phyloP scores from a whole-genome alignment of 2,329 filamentous ascomycete species.

The Bisporella sp. region DNA sequence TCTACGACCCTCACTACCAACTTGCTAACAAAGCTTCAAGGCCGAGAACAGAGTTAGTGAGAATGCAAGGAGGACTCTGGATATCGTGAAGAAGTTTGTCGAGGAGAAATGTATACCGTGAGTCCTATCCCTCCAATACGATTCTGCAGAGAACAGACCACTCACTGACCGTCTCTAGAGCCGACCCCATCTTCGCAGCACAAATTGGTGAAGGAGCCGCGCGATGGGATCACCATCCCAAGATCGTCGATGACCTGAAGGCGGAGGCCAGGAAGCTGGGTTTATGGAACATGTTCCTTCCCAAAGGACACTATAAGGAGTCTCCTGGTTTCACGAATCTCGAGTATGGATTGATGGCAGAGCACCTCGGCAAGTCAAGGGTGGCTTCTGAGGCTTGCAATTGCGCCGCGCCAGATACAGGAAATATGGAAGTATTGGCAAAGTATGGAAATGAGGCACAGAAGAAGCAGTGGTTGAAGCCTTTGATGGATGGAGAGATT shows the following conservation, averaged over 20 bases:
- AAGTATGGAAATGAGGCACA: conserved; percentile 84
- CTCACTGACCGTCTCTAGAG: conserved; percentile 36
- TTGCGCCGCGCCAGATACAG: conserved; percentile 85
- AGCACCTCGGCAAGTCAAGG: conserved; percentile 82
- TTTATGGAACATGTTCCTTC: conserved; percentile 97
- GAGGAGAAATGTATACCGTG: conserved; percentile 88
- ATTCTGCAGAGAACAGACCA: not conserved
- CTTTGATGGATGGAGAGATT: conserved; percentile 77
- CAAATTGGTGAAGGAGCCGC: conserved; percentile 68
- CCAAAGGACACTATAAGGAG: conserved; percentile 91
- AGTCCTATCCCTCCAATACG: conserved; percentile 23
- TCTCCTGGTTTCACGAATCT: conserved; percentile 92
- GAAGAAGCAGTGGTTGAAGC: conserved; percentile 76
- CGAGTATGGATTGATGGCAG: conserved; percentile 96
- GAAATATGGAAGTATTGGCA: conserved; percentile 92
- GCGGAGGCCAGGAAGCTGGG: conserved; percentile 73
- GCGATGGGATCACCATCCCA: conserved; percentile 75
- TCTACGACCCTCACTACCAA: conserved; percentile 2
- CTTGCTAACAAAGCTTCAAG: conserved; percentile 16
- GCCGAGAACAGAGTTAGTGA: conserved; percentile 60
- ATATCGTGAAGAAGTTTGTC: conserved; percentile 90
- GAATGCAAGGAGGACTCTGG: conserved; percentile 73
- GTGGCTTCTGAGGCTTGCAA: conserved; percentile 83
- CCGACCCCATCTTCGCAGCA: conserved; percentile 73
- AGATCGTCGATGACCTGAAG: conserved; percentile 85